Conservation (phyloP, 257 asterid species). For the Solanum corneliomulleri region DNA sequence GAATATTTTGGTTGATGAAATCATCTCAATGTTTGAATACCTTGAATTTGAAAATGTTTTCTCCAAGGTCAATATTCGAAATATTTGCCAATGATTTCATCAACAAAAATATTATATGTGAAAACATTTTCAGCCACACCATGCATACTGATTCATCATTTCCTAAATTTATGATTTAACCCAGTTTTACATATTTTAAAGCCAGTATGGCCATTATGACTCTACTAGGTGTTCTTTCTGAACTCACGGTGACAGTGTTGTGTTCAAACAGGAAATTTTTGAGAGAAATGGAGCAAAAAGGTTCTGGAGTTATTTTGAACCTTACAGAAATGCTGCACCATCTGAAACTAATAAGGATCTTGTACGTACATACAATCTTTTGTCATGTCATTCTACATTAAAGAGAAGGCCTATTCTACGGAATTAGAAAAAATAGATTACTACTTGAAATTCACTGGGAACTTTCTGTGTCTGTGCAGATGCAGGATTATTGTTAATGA, state of each 20-base stretch:
- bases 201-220: not conserved
- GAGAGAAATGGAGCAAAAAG: slow-evolving; percentile 61
- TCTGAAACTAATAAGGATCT: slow-evolving; percentile 33
- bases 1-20: not conserved
- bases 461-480: not conserved
- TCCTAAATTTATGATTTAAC: not conserved
- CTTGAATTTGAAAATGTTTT: not conserved
- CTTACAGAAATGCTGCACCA: slow-evolving; percentile 28
- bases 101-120: not conserved
- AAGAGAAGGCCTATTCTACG: not conserved
- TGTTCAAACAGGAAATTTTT: slow-evolving; percentile 49
- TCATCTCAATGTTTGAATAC: not conserved
- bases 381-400: not conserved
- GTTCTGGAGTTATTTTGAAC: slow-evolving; percentile 86
- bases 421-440: not conserved
- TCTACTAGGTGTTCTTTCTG: not conserved
- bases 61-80: not conserved
- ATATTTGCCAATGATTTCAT: not conserved
- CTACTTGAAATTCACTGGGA: not conserved
- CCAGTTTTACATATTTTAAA: not conserved
- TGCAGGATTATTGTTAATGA: not conserved
- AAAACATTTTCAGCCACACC: not conserved
- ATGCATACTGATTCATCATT: not conserved
- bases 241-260: not conserved
- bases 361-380: slow-evolving; percentile 25